Percentiles rank a stretch among this genome's conserved stretches.
Conservation (phyloP, 2,329 filamentous ascomycete genomes). For the Thielaviopsis ethacetica region DNA sequence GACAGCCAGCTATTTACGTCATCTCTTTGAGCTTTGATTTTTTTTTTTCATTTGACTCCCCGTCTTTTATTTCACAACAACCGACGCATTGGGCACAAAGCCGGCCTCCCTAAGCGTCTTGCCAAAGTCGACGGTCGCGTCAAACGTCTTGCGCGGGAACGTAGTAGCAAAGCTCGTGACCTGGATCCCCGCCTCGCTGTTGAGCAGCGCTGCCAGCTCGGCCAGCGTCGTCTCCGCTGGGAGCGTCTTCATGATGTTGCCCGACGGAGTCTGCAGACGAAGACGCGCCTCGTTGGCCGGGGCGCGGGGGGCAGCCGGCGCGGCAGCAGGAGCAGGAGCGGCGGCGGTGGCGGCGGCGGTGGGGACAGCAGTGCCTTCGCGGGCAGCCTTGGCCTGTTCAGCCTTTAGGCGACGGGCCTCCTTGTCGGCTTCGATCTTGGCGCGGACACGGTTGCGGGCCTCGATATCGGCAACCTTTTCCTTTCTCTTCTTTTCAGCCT, state of each 20-base stretch:
- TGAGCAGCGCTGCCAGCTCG: conserved; percentile 67
- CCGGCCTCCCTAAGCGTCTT: conserved; percentile 88
- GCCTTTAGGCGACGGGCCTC: conserved; percentile 72
- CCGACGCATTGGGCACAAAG: conserved; percentile 73
- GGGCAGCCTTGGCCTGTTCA: conserved; percentile 67
- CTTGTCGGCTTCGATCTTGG: conserved; percentile 90
- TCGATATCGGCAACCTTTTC: conserved; percentile 78
- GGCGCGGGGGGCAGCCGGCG: conserved; percentile 34
- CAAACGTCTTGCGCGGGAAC: conserved; percentile 72
- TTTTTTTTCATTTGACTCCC: too few species aligned
- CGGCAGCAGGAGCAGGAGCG: conserved; percentile 27
- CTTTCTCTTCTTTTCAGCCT: conserved; percentile 67
- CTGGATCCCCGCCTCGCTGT: conserved; percentile 50
- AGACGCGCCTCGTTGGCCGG: conserved; percentile 69
- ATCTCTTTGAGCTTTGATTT: neutral
- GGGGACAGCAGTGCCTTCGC: conserved; percentile 52
- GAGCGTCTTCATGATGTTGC: conserved; percentile 74
- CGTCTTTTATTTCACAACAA: conserved; percentile 52
- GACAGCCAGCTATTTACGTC: neutral
- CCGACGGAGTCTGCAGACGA: conserved; percentile 56
- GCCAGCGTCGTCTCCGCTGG: conserved; percentile 83
- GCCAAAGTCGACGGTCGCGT: conserved; percentile 56
- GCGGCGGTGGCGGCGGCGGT: conserved; percentile 23
- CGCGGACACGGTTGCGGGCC: conserved; percentile 77
- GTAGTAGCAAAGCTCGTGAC: conserved; percentile 70